Percentiles rank a stretch among this genome's conserved stretches.
Evolutionary conservation across 306 rosid genomes (phyloP).

Genomic region (Dryas octopetala): DNA sequence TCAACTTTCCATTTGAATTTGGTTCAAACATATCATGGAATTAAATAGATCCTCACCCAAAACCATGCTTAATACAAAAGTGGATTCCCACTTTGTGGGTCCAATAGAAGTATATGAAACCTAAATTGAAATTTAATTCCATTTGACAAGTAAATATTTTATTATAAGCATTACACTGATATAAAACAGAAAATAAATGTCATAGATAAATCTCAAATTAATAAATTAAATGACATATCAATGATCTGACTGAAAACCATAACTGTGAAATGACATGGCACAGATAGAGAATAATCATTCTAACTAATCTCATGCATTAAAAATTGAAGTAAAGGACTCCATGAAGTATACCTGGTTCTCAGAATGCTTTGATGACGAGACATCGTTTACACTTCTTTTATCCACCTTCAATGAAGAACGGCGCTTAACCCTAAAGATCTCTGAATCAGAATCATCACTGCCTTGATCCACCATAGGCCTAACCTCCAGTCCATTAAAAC

Average conservation of each 20-base stretch:
- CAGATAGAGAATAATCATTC: not conserved
- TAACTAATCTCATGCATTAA: not conserved
- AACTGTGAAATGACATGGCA: not conserved
- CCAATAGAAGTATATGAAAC: too few relatives aligned
- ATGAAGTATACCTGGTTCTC: conserved; percentile 63
- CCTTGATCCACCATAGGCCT: conserved; percentile 45
- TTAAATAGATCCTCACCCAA: too few relatives aligned
- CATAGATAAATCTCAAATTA: not conserved
- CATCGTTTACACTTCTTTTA: conserved; percentile 47
- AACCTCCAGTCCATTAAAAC: conserved; percentile 33
- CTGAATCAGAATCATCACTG: conserved; percentile 81
- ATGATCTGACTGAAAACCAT: not conserved
- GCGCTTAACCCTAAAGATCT: conserved; percentile 89
- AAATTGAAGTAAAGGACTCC: not conserved
- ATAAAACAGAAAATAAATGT: not conserved
- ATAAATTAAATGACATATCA: not conserved
- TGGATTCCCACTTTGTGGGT: too few relatives aligned
- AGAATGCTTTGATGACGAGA: conserved; percentile 38
- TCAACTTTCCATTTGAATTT: too few relatives aligned
- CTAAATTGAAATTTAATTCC: too few relatives aligned
- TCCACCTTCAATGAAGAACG: conserved; percentile 73
- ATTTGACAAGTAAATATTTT: not conserved
- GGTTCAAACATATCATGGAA: too few relatives aligned
- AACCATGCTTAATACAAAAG: too few relatives aligned
- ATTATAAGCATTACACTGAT: not conserved